A percentile compares a stretch with the other conserved stretches of the same genome.
Conservation (phyloP, 306 rosid genomes). For the Gleditsia sinensis region DNA sequence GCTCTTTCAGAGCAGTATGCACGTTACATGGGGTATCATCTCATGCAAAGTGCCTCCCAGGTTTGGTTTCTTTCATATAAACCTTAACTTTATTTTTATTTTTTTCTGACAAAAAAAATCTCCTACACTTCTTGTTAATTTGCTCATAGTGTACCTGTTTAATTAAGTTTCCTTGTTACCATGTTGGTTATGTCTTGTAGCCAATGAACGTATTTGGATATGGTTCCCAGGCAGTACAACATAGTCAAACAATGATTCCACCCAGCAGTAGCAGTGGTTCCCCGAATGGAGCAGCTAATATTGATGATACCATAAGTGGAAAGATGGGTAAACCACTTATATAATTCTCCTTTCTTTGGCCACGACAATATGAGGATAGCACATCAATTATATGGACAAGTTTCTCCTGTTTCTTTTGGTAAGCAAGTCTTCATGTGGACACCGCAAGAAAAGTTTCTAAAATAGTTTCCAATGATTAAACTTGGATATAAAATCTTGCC, state of each 20-base stretch:
- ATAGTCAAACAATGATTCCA: conserved; percentile 57
- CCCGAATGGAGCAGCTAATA: conserved; percentile 46
- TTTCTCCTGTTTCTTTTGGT: neutral
- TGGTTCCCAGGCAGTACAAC: conserved; percentile 59
- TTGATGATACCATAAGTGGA: conserved; percentile 50
- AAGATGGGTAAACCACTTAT: conserved; percentile 47
- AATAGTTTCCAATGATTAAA: neutral
- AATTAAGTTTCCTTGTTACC: conserved; percentile 3
- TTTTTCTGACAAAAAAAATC: neutral
- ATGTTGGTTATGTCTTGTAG: conserved; percentile 45
- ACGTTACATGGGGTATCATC: conserved; percentile 73
- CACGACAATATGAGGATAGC: conserved; percentile 2
- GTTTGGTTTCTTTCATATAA: conserved; percentile 40
- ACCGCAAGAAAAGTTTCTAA: neutral
- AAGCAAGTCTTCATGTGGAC: neutral
- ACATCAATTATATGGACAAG: conserved; percentile 17
- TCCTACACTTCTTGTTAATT: neutral
- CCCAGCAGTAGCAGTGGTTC: conserved; percentile 49
- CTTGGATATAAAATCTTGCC: conserved; percentile 4
- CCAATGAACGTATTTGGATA: conserved; percentile 66
- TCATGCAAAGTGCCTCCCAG: conserved; percentile 78
- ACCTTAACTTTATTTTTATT: neutral
- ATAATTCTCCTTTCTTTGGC: neutral
- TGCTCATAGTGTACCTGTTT: neutral
- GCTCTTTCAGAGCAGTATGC: conserved; percentile 73